Evolutionary conservation across 2,329 filamentous ascomycete genomes (phyloP).

Genomic region (Clarireedia paspali): DNA sequence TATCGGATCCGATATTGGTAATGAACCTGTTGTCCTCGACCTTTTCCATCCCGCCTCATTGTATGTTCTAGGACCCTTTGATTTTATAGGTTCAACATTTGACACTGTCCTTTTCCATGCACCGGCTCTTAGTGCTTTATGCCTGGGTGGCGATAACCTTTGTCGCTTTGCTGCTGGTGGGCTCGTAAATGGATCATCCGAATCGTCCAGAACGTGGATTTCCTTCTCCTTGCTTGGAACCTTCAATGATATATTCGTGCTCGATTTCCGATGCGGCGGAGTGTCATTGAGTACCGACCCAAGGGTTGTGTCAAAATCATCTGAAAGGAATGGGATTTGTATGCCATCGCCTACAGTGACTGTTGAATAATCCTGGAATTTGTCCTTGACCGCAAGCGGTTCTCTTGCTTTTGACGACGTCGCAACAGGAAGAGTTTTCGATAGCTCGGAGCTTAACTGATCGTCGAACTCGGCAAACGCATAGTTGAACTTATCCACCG

Average conservation of each 20-base stretch:
- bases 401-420: neutral
- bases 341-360: neutral
- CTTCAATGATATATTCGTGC: neutral
- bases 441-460: too few relatives aligned
- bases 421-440: neutral
- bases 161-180: conserved; percentile 8
- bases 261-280: neutral
- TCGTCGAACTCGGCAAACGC: neutral
- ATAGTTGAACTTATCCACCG: neutral
- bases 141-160: neutral
- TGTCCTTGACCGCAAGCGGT: neutral
- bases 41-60: conserved; percentile 27
- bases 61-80: neutral
- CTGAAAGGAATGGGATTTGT: conserved; percentile 1
- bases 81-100: conserved; percentile 32
- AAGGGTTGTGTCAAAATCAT: conserved; percentile 36
- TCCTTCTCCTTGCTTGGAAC: neutral
- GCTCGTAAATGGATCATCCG: conserved; percentile 27
- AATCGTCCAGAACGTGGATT: conserved; percentile 15
- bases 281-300: neutral
- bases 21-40: conserved; percentile 28
- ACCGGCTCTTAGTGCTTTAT: conserved; percentile 2
- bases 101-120: conserved; percentile 22
- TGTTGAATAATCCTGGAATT: neutral
- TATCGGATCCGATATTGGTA: conserved; percentile 19